These are phyloP conservation scores for Skeletonema tropicum DNA, from an alignment of 108 stramenopile species.

Conservation along the genomic window DNA sequence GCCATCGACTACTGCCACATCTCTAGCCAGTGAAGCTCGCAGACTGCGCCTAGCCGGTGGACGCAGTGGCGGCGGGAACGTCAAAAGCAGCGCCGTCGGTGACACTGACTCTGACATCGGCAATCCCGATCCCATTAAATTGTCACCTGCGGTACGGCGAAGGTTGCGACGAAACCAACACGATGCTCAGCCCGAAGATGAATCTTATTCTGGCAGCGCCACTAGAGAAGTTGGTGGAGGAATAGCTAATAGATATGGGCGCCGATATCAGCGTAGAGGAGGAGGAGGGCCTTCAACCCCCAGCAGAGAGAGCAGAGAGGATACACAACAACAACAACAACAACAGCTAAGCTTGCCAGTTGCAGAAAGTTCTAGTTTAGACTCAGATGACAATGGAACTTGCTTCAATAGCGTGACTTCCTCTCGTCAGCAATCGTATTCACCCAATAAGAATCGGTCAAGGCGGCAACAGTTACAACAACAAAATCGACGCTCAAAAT, in stretches of 20 bases:
- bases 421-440: conserved; percentile 19
- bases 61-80: conserved; percentile 1
- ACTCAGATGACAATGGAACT: conserved; percentile 42
- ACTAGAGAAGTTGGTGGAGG: neutral
- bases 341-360: conserved; percentile 12
- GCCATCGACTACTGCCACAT: conserved; percentile 32
- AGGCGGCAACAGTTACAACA: conserved; percentile 1
- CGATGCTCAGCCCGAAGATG: neutral
- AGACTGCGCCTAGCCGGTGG: conserved; percentile 29
- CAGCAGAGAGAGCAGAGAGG: conserved; percentile 2
- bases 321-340: conserved; percentile 15
- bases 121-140: neutral
- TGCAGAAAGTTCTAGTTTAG: conserved; percentile 23
- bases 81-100: neutral
- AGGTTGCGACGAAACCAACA: conserved; percentile 3
- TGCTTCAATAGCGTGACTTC: conserved; percentile 49
- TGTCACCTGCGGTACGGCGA: conserved; percentile 7
- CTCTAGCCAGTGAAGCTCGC: conserved; percentile 35
- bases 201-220: neutral
- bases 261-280: neutral
- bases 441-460: conserved; percentile 6
- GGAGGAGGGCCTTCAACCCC: neutral
- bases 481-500: conserved; percentile 4
- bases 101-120: neutral
- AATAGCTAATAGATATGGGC: neutral